phyloP scores from a whole-genome alignment of 2,329 filamentous ascomycete species.

The Magnaporthales sp. region DNA sequence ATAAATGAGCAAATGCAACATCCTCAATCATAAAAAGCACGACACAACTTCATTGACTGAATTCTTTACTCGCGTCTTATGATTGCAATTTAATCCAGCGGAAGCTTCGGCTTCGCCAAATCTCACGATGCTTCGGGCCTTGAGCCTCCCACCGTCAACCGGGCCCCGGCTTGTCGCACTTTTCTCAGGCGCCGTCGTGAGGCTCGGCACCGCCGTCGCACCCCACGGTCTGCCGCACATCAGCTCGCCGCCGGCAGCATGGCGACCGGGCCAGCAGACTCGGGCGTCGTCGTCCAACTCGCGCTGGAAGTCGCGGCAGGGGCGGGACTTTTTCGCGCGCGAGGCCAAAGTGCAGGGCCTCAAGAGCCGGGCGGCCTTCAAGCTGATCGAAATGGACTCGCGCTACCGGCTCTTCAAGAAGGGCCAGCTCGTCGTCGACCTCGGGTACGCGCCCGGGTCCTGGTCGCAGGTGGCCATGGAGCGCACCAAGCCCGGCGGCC shows the following conservation, averaged over 20 bases:
- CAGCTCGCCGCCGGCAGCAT: neutral
- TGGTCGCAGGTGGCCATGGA: conserved; percentile 77
- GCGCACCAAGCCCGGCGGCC: conserved; percentile 65
- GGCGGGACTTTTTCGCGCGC: conserved; percentile 60
- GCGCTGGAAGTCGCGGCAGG: conserved; percentile 76
- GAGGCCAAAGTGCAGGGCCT: conserved; percentile 71
- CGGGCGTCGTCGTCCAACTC: conserved; percentile 49
- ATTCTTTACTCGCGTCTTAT: neutral
- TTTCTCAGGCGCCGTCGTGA: neutral
- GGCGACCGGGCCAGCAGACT: neutral
- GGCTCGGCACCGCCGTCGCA: neutral
- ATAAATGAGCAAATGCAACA: neutral
- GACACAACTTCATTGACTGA: neutral
- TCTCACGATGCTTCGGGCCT: neutral
- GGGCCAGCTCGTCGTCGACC: conserved; percentile 81
- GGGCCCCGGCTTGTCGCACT: neutral
- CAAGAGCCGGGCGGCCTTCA: conserved; percentile 89
- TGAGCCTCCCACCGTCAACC: neutral
- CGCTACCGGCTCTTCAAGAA: conserved; percentile 71
- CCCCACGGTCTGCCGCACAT: neutral
- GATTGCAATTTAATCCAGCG: neutral
- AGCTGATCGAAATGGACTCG: conserved; percentile 78
- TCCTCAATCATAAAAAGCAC: neutral
- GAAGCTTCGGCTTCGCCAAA: conserved; percentile 4
- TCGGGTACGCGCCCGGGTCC: conserved; percentile 71